A percentile compares a stretch with the other conserved stretches of the same genome.
Conservation (phyloP, 345 rosid genomes). For the Aethionema arabicum region DNA sequence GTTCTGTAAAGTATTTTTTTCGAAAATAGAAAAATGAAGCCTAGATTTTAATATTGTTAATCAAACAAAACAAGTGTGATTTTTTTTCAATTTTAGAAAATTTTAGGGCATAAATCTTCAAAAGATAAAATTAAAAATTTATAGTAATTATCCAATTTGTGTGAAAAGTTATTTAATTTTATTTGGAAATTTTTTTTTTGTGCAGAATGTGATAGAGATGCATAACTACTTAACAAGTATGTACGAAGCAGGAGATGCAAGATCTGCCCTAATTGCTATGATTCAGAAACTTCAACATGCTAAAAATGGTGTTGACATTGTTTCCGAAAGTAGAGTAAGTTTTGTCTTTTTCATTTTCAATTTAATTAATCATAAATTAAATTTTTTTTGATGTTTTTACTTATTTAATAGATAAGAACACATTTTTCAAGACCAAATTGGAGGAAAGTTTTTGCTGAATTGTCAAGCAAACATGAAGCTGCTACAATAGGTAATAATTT, state of each 20-base stretch:
- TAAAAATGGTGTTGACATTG: conserved; percentile 86
- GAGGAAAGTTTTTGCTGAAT: conserved; percentile 77
- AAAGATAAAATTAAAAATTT: too few relatives aligned
- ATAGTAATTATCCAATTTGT: neutral
- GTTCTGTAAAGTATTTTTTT: too few relatives aligned
- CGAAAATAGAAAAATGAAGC: too few relatives aligned
- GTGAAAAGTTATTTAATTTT: neutral
- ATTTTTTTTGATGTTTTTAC: too few relatives aligned
- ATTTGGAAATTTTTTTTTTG: neutral
- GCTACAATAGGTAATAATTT: conserved; percentile 59
- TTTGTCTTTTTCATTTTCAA: neutral
- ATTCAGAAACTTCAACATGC: conserved; percentile 95
- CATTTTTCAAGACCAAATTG: conserved; percentile 97
- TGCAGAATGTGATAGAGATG: conserved; percentile 84
- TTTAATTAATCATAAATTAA: neutral
- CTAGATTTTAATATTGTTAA: too few relatives aligned
- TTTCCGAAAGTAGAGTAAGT: conserved; percentile 85
- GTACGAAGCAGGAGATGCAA: conserved; percentile 95
- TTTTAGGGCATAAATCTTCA: neutral
- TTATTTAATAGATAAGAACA: conserved; percentile 64
- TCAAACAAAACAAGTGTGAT: too few relatives aligned
- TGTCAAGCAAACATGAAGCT: conserved; percentile 57
- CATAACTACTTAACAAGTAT: conserved; percentile 96
- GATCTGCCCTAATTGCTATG: conserved; percentile 93
- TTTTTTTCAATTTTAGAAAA: neutral